Percentiles rank a stretch among this genome's conserved stretches.
Evolutionary conservation across 352 stramenopile species (phyloP).

Genomic region (Phytopythium kandeliae): DNA sequence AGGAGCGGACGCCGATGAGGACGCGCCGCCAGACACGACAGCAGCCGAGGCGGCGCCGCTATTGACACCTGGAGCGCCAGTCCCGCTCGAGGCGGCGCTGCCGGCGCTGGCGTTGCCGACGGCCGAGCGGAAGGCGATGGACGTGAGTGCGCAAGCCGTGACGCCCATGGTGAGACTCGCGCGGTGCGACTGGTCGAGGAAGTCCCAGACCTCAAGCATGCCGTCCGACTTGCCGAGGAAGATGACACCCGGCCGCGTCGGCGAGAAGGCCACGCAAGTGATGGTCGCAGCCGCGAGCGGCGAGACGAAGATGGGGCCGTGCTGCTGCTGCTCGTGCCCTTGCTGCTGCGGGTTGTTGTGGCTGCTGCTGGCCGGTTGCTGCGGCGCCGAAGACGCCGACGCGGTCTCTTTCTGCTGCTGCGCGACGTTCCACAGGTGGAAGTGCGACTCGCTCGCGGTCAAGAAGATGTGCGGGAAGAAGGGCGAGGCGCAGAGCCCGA

Average conservation of each 20-base stretch:
- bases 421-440: slow-evolving; percentile 91
- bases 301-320: slow-evolving; percentile 83
- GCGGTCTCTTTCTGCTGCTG: slow-evolving; percentile 19
- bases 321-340: slow-evolving; percentile 7
- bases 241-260: slow-evolving; percentile 81
- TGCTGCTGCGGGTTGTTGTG: too few relatives aligned
- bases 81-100: slow-evolving; percentile 5
- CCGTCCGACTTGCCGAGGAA: slow-evolving; percentile 88
- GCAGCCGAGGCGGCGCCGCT: too few relatives aligned
- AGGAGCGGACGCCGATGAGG: background rate
- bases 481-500: slow-evolving; percentile 78
- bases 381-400: background rate
- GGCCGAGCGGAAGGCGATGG: slow-evolving; percentile 66
- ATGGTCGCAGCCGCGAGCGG: slow-evolving; percentile 74
- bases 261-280: slow-evolving; percentile 85
- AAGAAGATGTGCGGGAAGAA: slow-evolving; percentile 91
- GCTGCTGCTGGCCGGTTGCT: background rate
- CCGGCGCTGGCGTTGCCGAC: slow-evolving; percentile 12
- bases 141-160: slow-evolving; percentile 85
- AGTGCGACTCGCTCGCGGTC: slow-evolving; percentile 85
- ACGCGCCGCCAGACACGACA: background rate
- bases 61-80: too few relatives aligned
- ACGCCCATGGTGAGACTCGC: slow-evolving; percentile 75
- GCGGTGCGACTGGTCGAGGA: slow-evolving; percentile 89
- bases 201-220: slow-evolving; percentile 92